phyloP scores from a whole-genome alignment of 1,284 basidiomycete species.

The Puccinia triticina region DNA sequence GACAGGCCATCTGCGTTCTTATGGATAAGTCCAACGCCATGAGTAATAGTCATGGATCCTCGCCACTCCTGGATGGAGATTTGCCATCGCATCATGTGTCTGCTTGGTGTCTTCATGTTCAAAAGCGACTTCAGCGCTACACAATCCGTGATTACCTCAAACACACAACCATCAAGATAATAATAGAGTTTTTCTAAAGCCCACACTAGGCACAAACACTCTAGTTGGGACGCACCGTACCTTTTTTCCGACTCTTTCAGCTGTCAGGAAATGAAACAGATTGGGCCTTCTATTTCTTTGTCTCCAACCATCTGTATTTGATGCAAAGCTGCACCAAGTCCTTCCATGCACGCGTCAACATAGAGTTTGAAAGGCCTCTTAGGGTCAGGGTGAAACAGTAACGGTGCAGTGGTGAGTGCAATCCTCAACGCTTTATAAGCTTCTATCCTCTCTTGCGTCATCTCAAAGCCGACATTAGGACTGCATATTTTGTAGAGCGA shows the following conservation, averaged over 20 bases:
- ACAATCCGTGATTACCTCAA: constrained; percentile 19
- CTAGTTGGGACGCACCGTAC: constrained; percentile 10
- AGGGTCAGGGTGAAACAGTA: constrained; percentile 11
- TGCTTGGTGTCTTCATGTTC: too few species aligned
- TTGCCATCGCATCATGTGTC: too few species aligned
- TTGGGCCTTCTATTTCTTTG: too few species aligned
- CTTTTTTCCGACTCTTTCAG: too few species aligned
- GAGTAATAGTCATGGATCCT: background rate
- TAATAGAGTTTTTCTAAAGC: constrained; percentile 1
- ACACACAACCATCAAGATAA: constrained; percentile 10
- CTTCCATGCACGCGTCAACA: constrained; percentile 6
- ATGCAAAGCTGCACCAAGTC: too few species aligned
- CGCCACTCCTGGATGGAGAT: too few species aligned
- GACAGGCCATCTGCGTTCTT: constrained; percentile 2
- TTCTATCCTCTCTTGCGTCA: constrained; percentile 7
- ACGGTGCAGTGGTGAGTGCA: background rate
- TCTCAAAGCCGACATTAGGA: background rate
- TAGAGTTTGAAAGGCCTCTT: constrained; percentile 8
- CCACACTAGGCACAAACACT: constrained; percentile 15
- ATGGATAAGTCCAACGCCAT: background rate
- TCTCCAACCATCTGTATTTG: too few species aligned
- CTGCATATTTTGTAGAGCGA: background rate
- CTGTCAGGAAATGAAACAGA: too few species aligned
- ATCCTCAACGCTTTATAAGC: background rate
- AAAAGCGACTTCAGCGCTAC: too few species aligned